Conservation (phyloP, 768 basidiomycete species). For the Russula emetica region DNA sequence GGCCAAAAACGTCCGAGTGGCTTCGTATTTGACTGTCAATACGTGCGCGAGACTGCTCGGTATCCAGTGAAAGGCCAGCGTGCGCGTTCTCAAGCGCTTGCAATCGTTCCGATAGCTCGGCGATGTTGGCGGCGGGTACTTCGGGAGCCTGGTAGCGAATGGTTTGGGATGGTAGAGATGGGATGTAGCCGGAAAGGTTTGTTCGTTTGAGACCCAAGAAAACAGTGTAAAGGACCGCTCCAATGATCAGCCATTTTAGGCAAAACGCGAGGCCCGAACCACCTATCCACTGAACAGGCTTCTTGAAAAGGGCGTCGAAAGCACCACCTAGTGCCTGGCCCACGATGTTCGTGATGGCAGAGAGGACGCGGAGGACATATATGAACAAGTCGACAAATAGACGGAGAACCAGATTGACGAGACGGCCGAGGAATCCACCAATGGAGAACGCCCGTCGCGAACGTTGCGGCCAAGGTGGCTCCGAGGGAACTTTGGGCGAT, state of each 20-base stretch:
- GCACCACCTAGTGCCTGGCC: conserved; percentile 45
- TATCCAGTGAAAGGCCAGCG: conserved; percentile 53
- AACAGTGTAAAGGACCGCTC: conserved; percentile 41
- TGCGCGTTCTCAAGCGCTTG: conserved; percentile 60
- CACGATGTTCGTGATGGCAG: conserved; percentile 25
- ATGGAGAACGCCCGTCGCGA: conserved; percentile 38
- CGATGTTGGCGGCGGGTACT: conserved; percentile 58
- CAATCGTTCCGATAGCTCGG: conserved; percentile 60
- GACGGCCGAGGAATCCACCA: conserved; percentile 43
- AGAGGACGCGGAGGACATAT: conserved; percentile 28
- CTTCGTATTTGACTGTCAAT: conserved; percentile 51
- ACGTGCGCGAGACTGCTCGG: conserved; percentile 46
- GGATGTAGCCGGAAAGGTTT: conserved; percentile 22
- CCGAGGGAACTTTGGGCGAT: conserved; percentile 26
- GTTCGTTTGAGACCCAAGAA: conserved; percentile 43
- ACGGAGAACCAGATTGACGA: conserved; percentile 40
- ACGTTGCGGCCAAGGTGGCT: neutral
- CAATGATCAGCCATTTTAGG: conserved; percentile 44
- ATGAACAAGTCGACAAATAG: conserved; percentile 25
- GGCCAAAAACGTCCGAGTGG: conserved; percentile 49
- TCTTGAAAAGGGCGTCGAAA: conserved; percentile 45
- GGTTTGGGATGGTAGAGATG: conserved; percentile 33
- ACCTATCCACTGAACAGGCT: conserved; percentile 44
- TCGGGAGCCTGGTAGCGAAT: conserved; percentile 50
- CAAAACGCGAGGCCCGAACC: conserved; percentile 37